Conservation (phyloP, 2,329 filamentous ascomycete species). For the Nothophoma quercina region DNA sequence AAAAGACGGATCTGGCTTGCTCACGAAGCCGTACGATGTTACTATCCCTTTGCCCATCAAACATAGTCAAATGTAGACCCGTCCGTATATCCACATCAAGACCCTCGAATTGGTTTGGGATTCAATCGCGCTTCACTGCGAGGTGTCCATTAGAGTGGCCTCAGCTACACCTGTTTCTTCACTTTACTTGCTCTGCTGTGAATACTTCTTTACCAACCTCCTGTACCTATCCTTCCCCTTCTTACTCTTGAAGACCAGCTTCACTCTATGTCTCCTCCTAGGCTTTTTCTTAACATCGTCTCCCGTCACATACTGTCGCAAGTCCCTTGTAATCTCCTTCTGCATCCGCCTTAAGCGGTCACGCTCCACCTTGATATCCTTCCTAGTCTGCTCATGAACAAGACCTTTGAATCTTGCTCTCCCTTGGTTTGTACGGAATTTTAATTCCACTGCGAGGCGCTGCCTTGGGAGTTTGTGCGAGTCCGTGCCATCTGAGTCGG, state of each 20-base stretch:
- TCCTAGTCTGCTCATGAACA: constrained; percentile 2
- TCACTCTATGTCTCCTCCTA: constrained; percentile 5
- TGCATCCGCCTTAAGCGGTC: background rate
- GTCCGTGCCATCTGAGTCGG: background rate
- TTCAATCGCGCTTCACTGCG: too few relatives aligned
- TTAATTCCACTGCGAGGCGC: background rate
- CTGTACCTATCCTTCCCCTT: constrained; percentile 3
- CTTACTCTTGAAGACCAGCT: constrained; percentile 9
- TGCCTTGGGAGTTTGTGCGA: background rate
- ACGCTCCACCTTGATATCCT: constrained; percentile 1
- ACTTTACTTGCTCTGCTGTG: too few relatives aligned
- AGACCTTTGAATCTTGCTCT: constrained; percentile 5
- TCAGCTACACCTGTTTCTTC: too few relatives aligned
- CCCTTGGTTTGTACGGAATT: constrained; percentile 3
- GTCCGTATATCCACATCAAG: too few relatives aligned
- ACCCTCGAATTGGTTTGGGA: too few relatives aligned
- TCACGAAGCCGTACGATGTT: too few relatives aligned
- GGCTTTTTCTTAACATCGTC: background rate
- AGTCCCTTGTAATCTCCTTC: background rate
- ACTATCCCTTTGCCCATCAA: too few relatives aligned
- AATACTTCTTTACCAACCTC: background rate
- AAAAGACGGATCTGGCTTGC: too few relatives aligned
- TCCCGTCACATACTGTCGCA: background rate
- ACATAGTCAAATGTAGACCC: too few relatives aligned
- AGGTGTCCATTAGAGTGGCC: too few relatives aligned